A percentile compares a stretch with the other conserved stretches of the same genome.
Evolutionary conservation across 2,329 filamentous ascomycete genomes (phyloP).

Genomic region (Didymellaceae sp.): DNA sequence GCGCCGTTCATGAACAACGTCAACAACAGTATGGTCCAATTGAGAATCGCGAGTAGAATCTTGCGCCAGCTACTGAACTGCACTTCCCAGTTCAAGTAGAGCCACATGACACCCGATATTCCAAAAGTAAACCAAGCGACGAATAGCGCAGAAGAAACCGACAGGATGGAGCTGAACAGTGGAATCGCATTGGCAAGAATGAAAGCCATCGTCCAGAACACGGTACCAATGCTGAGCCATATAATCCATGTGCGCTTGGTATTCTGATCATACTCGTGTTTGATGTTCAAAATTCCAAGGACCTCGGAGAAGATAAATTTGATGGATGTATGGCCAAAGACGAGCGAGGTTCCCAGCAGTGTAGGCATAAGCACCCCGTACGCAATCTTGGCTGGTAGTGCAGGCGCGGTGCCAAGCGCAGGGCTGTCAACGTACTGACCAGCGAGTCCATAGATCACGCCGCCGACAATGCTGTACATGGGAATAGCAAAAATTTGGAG

Average conservation of each 20-base stretch:
- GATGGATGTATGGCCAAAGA: constrained; percentile 69
- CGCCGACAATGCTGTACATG: constrained; percentile 66
- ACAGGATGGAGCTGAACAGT: constrained; percentile 69
- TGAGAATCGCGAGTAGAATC: constrained; percentile 20
- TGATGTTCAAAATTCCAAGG: constrained; percentile 46
- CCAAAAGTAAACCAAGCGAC: constrained; percentile 68
- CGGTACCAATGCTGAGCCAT: constrained; percentile 39
- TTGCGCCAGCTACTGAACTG: constrained; percentile 39
- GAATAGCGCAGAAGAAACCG: constrained; percentile 64
- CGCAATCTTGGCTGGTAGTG: constrained; percentile 64
- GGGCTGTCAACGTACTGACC: constrained; percentile 66
- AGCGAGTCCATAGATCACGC: constrained; percentile 69
- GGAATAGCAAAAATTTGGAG: constrained; percentile 41
- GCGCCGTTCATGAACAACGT: constrained; percentile 13
- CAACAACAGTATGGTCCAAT: constrained; percentile 19
- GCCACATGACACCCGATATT: constrained; percentile 35
- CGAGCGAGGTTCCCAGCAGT: constrained; percentile 71
- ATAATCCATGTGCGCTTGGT: constrained; percentile 32
- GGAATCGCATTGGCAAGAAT: constrained; percentile 72
- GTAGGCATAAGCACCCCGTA: constrained; percentile 71
- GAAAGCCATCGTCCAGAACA: constrained; percentile 67
- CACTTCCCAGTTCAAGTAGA: constrained; percentile 44
- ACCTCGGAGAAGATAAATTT: constrained; percentile 69
- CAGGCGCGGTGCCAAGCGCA: constrained; percentile 66
- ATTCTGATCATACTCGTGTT: constrained; percentile 28